A percentile compares a stretch with the other conserved stretches of the same genome.
Conservation (phyloP, 805 yeast species). For the Maudiozyma serrabonitensis region DNA sequence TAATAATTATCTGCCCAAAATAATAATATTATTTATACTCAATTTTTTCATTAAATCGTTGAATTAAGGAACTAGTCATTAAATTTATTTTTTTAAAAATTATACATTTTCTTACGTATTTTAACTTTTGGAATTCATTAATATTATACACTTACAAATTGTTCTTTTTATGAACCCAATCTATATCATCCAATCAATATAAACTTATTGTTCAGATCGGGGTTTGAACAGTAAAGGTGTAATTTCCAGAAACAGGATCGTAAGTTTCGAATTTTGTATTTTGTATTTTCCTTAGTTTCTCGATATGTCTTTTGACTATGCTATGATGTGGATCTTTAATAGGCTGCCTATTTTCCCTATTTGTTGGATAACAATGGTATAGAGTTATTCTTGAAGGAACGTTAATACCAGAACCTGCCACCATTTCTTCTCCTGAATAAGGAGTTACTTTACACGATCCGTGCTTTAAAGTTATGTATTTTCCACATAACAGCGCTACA, state of each 20-base stretch:
- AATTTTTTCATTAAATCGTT: no score
- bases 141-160: not conserved
- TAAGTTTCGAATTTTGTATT: slow-evolving; percentile 58
- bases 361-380: slow-evolving; percentile 69
- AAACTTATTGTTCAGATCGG: slow-evolving; percentile 19
- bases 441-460: slow-evolving; percentile 66
- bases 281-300: slow-evolving; percentile 42
- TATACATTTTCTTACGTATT: no score
- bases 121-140: no score
- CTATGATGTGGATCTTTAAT: slow-evolving; percentile 73
- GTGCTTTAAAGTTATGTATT: slow-evolving; percentile 50
- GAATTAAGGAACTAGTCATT: no score
- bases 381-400: slow-evolving; percentile 63
- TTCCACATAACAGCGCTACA: slow-evolving; percentile 55
- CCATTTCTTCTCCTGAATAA: slow-evolving; percentile 46
- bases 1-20: no score
- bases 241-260: slow-evolving; percentile 65
- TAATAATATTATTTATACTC: no score
- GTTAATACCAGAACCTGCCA: slow-evolving; percentile 74
- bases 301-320: slow-evolving; percentile 56
- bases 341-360: slow-evolving; percentile 59
- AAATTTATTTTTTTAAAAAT: no score
- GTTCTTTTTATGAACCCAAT: not conserved
- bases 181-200: no score
- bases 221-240: slow-evolving; percentile 43